phyloP scores from a whole-genome alignment of 257 asterid genomes.

The Penstemon barbatus region DNA sequence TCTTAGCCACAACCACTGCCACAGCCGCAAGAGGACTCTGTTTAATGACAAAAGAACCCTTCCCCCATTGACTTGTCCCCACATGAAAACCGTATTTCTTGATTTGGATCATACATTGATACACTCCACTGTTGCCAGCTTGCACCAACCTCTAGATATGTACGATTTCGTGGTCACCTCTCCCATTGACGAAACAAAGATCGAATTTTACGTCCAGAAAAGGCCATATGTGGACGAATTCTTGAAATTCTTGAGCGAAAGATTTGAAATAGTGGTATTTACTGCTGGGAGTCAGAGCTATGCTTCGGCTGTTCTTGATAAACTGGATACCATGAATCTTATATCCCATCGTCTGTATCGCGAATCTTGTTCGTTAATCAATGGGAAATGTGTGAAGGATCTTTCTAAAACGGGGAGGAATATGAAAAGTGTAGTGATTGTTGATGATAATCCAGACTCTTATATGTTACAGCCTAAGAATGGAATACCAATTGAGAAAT shows the following conservation, averaged over 20 bases:
- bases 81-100: slow-evolving; percentile 61
- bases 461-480: slow-evolving; percentile 67
- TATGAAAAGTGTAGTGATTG: slow-evolving; percentile 47
- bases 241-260: slow-evolving; percentile 44
- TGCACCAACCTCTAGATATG: slow-evolving; percentile 57
- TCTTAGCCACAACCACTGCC: slow-evolving; percentile 13
- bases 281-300: slow-evolving; percentile 81
- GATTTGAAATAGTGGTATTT: slow-evolving; percentile 71
- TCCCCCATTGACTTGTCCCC: slow-evolving; percentile 41
- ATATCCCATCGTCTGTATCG: slow-evolving; percentile 72
- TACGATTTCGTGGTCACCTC: slow-evolving; percentile 76
- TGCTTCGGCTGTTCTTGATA: slow-evolving; percentile 75
- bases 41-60: slow-evolving; percentile 43
- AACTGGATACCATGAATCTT: slow-evolving; percentile 50
- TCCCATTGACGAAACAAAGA: slow-evolving; percentile 57
- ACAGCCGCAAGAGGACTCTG: slow-evolving; percentile 56
- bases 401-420: slow-evolving; percentile 70
- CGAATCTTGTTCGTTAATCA: slow-evolving; percentile 65
- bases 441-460: slow-evolving; percentile 85
- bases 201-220: slow-evolving; percentile 66
- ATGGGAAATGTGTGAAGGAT: slow-evolving; percentile 78
- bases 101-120: slow-evolving; percentile 84
- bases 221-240: slow-evolving; percentile 83
- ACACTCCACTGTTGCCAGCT: slow-evolving; percentile 45
- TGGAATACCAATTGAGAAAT: slow-evolving; percentile 67